Percentiles rank a stretch among this genome's conserved stretches.
These are phyloP conservation scores for Lophium mytilinum DNA, from an alignment of 495 filamentous ascomycete genomes.

Conservation along the genomic window DNA sequence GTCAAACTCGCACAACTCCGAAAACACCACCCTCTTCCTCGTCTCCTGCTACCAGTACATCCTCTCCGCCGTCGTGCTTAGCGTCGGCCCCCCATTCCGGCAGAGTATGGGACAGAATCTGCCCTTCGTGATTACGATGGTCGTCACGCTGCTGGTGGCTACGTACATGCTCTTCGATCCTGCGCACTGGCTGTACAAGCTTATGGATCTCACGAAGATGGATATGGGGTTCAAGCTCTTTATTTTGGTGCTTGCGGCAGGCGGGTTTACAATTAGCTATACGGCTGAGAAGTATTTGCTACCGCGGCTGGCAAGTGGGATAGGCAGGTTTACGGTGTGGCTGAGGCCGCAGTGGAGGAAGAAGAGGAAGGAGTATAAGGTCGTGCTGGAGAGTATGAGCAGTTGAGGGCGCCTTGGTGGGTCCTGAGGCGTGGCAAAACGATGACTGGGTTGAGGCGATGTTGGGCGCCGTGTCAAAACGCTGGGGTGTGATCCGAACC, in stretches of 20 bases:
- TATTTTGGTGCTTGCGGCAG: constrained; percentile 57
- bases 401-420: background rate
- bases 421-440: too few species aligned
- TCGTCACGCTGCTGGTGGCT: constrained; percentile 54
- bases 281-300: constrained; percentile 62
- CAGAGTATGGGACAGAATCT: constrained; percentile 71
- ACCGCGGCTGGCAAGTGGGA: constrained; percentile 54
- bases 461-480: too few species aligned
- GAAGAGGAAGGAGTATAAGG: constrained; percentile 80
- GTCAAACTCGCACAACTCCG: constrained; percentile 78
- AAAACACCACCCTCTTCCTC: constrained; percentile 85
- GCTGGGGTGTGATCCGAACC: too few species aligned
- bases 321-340: constrained; percentile 51
- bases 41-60: constrained; percentile 93
- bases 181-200: constrained; percentile 51
- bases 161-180: constrained; percentile 72
- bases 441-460: too few species aligned
- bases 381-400: constrained; percentile 66
- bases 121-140: constrained; percentile 74
- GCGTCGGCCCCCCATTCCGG: constrained; percentile 81
- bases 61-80: constrained; percentile 76
- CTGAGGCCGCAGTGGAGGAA: constrained; percentile 55
- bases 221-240: constrained; percentile 61
- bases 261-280: constrained; percentile 60
- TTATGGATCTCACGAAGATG: constrained; percentile 84